Conservation (phyloP, 352 stramenopile species). For the Phytophthora fragariae region DNA sequence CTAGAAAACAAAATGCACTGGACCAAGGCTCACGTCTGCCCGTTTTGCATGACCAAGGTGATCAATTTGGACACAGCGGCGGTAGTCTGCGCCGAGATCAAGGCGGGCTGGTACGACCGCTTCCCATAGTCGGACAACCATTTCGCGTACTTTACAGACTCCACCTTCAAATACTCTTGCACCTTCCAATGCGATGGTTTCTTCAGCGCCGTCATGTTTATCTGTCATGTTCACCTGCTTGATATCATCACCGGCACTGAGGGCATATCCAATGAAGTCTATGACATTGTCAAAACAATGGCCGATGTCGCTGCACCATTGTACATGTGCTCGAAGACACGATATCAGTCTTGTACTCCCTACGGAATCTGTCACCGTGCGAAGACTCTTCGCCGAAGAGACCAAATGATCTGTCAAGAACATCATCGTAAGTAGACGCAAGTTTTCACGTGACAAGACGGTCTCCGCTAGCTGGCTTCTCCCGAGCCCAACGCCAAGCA, state of each 20-base stretch:
- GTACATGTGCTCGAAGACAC: too few relatives aligned
- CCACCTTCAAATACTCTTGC: background rate
- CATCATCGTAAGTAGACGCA: too few relatives aligned
- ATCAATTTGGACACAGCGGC: conserved; percentile 30
- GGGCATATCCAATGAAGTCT: background rate
- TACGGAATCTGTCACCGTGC: too few relatives aligned
- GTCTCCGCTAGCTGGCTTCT: too few relatives aligned
- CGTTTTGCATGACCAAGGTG: conserved; percentile 38
- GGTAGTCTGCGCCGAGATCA: conserved; percentile 36
- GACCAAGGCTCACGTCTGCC: conserved; percentile 34
- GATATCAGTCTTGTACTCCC: too few relatives aligned
- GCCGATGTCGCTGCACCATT: background rate
- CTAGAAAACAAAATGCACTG: conserved; percentile 43
- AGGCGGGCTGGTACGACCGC: conserved; percentile 34
- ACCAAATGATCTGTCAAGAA: too few relatives aligned
- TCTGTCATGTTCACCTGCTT: background rate
- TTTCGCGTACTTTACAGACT: background rate
- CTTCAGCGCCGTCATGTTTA: conserved; percentile 8
- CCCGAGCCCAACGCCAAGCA: too few relatives aligned
- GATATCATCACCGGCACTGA: background rate
- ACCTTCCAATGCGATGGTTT: conserved; percentile 1
- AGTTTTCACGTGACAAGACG: too few relatives aligned
- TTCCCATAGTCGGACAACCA: conserved; percentile 15
- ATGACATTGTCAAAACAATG: too few relatives aligned
- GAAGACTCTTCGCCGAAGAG: too few relatives aligned